Conservation (phyloP, 1,284 basidiomycete species). For the Boletus sp. region DNA sequence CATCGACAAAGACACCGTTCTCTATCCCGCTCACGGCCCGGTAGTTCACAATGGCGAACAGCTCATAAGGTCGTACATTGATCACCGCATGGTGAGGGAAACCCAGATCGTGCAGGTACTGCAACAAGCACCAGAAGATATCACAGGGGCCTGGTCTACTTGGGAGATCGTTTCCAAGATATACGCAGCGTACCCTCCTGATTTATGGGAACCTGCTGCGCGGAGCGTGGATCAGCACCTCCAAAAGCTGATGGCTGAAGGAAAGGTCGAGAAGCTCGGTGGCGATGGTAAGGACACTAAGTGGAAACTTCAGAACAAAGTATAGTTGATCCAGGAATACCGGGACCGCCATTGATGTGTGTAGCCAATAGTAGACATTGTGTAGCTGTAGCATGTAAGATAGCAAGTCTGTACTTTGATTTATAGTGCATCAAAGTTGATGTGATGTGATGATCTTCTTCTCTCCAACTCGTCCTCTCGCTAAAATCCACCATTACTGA, state of each 20-base stretch:
- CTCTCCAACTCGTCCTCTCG: constrained; percentile 91
- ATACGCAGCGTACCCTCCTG: constrained; percentile 68
- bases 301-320: constrained; percentile 33
- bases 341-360: neutral
- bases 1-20: constrained; percentile 36
- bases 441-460: constrained; percentile 83
- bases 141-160: constrained; percentile 48
- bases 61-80: constrained; percentile 70
- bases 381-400: constrained; percentile 20
- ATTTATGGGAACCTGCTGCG: constrained; percentile 72
- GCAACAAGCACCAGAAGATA: constrained; percentile 29
- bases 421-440: constrained; percentile 93
- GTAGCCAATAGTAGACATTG: constrained; percentile 2
- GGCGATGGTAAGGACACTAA: constrained; percentile 44
- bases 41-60: constrained; percentile 58
- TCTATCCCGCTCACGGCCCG: constrained; percentile 91
- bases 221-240: constrained; percentile 71
- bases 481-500: constrained; percentile 39
- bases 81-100: constrained; percentile 82
- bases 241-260: constrained; percentile 68
- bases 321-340: constrained; percentile 1
- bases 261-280: constrained; percentile 45
- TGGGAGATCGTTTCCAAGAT: constrained; percentile 63
- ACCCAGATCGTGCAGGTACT: constrained; percentile 70
- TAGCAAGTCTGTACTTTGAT: constrained; percentile 1